Percentiles rank a stretch among this genome's conserved stretches.
Evolutionary conservation across 2,329 filamentous ascomycete genomes (phyloP).

Genomic region (Aureobasidium mangrovei): DNA sequence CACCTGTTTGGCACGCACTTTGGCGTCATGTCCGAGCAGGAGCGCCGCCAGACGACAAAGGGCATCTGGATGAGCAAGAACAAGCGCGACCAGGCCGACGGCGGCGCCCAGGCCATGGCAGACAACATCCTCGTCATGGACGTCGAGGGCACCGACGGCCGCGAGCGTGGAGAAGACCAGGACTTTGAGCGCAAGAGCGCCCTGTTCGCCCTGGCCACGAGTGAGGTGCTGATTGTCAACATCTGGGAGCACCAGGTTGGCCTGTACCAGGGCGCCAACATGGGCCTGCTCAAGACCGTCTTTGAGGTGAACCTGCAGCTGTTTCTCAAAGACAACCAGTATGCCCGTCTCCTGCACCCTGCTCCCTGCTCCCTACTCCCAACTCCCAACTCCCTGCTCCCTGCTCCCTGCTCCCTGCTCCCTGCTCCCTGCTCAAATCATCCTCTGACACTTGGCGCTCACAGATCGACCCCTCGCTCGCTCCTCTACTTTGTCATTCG

Average conservation of each 20-base stretch:
- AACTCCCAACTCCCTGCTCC: neutral
- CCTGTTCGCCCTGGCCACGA: constrained; percentile 91
- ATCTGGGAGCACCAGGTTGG: constrained; percentile 99
- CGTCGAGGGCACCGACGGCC: constrained; percentile 92
- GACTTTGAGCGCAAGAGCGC: constrained; percentile 99
- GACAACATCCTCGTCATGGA: constrained; percentile 99
- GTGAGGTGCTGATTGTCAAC: constrained; percentile 95
- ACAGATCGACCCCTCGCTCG: constrained; percentile 74
- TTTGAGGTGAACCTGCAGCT: constrained; percentile 98
- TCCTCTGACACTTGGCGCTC: neutral
- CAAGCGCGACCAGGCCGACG: constrained; percentile 51
- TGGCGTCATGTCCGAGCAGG: constrained; percentile 93
- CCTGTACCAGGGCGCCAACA: constrained; percentile 95
- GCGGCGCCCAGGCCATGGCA: constrained; percentile 59
- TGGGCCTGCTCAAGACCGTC: constrained; percentile 96
- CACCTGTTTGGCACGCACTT: constrained; percentile 92
- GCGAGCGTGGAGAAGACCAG: constrained; percentile 94
- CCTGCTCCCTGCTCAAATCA: neutral
- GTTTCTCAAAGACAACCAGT: constrained; percentile 93
- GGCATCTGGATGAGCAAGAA: constrained; percentile 99
- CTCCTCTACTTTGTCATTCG: constrained; percentile 98
- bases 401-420: neutral
- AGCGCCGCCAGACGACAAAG: constrained; percentile 94
- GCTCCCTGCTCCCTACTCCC: neutral
- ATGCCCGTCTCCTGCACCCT: constrained; percentile 27